Conservation (phyloP, 495 filamentous ascomycete species). For the Penicillium fimorum region DNA sequence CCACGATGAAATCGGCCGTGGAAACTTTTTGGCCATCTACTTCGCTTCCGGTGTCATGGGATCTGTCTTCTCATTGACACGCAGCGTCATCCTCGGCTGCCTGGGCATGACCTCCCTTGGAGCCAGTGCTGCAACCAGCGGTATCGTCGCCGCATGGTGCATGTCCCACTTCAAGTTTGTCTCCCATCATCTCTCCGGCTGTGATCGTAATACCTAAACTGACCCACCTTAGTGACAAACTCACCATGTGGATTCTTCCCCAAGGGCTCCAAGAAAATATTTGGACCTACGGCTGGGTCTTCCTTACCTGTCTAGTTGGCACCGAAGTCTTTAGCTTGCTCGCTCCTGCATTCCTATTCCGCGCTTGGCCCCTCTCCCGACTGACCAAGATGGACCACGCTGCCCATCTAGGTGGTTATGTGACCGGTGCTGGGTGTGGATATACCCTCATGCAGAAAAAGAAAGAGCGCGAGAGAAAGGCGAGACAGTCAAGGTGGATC, state of each 20-base stretch:
- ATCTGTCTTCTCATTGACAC: slow-evolving; percentile 60
- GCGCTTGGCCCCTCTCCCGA: slow-evolving; percentile 26
- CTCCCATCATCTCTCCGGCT: not conserved
- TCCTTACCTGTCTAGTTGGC: slow-evolving; percentile 37
- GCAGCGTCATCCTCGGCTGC: slow-evolving; percentile 52
- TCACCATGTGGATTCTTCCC: slow-evolving; percentile 45
- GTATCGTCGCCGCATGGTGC: slow-evolving; percentile 65
- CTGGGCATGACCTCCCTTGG: slow-evolving; percentile 61
- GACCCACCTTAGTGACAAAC: slow-evolving; percentile 34
- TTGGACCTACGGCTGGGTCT: slow-evolving; percentile 37
- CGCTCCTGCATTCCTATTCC: slow-evolving; percentile 25
- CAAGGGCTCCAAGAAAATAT: slow-evolving; percentile 33
- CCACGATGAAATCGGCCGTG: slow-evolving; percentile 86
- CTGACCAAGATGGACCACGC: slow-evolving; percentile 56
- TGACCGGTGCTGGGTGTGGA: slow-evolving; percentile 46
- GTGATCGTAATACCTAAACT: slow-evolving; percentile 1
- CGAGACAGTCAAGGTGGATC: slow-evolving; percentile 22
- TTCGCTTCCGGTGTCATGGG: slow-evolving; percentile 64
- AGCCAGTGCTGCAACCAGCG: slow-evolving; percentile 70
- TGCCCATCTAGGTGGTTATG: slow-evolving; percentile 71
- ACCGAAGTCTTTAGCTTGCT: slow-evolving; percentile 39
- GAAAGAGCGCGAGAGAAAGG: slow-evolving; percentile 21
- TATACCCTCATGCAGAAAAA: slow-evolving; percentile 22
- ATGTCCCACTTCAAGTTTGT: slow-evolving; percentile 58
- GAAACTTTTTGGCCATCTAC: slow-evolving; percentile 78